Conservation (phyloP, 768 basidiomycete species). For the Asterophora parasitica region DNA sequence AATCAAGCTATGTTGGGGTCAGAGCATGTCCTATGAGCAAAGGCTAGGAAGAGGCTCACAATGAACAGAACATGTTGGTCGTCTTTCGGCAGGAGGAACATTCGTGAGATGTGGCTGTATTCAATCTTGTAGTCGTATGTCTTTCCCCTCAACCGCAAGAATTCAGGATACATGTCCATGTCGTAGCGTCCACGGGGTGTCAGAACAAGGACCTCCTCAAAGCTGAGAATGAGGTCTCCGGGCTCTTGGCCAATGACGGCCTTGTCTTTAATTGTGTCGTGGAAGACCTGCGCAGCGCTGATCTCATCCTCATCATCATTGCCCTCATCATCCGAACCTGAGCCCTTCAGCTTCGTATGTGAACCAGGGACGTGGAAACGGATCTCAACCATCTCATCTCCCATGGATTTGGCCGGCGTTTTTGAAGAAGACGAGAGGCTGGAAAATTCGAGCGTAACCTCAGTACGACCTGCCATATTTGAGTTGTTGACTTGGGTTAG, state of each 20-base stretch:
- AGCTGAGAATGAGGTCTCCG: constrained; percentile 89
- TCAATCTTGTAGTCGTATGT: constrained; percentile 99
- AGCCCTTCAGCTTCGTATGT: constrained; percentile 49
- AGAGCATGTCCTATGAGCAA: not conserved
- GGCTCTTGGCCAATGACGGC: constrained; percentile 90
- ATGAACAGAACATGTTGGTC: constrained; percentile 95
- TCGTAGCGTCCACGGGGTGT: constrained; percentile 97
- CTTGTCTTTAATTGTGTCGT: constrained; percentile 93
- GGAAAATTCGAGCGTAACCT: constrained; percentile 97
- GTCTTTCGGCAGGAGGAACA: constrained; percentile 95
- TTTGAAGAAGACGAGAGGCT: constrained; percentile 40
- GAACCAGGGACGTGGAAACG: constrained; percentile 93
- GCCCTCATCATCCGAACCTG: constrained; percentile 66
- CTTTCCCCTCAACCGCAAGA: constrained; percentile 92
- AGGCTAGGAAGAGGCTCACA: constrained; percentile 41
- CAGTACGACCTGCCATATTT: constrained; percentile 94
- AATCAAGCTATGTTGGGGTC: constrained; percentile 56
- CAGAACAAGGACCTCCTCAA: constrained; percentile 90
- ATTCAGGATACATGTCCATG: constrained; percentile 96
- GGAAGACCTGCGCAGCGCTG: constrained; percentile 93
- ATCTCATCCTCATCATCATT: constrained; percentile 74
- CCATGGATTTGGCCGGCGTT: constrained; percentile 32
- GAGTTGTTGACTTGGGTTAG: constrained; percentile 88
- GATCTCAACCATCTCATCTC: constrained; percentile 93
- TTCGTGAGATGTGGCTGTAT: constrained; percentile 77